Percentiles rank a stretch among this genome's conserved stretches.
phyloP scores from a whole-genome alignment of 169 alveolate genomes.

The Plasmodium vivax region DNA sequence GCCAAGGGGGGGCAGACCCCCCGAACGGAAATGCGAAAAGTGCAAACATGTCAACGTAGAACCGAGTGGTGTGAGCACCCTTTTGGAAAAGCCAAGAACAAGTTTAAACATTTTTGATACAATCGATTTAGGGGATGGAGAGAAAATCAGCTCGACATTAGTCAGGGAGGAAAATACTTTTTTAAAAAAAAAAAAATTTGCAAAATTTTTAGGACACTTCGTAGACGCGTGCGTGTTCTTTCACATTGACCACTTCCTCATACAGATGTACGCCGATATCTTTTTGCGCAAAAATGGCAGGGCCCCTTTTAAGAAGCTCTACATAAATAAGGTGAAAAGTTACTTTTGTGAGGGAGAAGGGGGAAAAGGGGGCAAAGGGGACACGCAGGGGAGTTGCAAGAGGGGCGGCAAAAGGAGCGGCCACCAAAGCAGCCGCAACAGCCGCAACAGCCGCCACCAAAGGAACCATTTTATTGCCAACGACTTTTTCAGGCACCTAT shows the following conservation, averaged over 20 bases:
- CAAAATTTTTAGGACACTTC: slow-evolving; percentile 32
- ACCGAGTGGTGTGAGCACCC: not conserved
- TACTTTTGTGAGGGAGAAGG: slow-evolving; percentile 33
- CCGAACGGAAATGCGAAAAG: not conserved
- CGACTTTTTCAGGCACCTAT: slow-evolving; percentile 65
- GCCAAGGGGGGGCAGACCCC: not conserved
- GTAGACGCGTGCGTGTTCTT: slow-evolving; percentile 64
- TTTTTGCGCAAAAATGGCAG: slow-evolving; percentile 26
- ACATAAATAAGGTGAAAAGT: slow-evolving; percentile 30
- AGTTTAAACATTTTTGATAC: slow-evolving; percentile 57
- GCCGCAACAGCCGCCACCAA: not conserved
- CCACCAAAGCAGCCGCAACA: not conserved
- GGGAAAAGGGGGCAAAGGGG: not conserved
- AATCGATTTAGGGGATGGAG: slow-evolving; percentile 50
- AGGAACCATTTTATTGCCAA: slow-evolving; percentile 12
- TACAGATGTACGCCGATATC: slow-evolving; percentile 28
- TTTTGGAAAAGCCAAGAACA: slow-evolving; percentile 33
- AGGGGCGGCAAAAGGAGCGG: not conserved
- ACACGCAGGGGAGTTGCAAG: not conserved
- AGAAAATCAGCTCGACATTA: slow-evolving; percentile 41
- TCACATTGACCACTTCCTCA: slow-evolving; percentile 45
- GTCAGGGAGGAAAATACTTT: slow-evolving; percentile 25
- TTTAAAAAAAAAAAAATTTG: slow-evolving; percentile 31
- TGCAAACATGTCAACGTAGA: not conserved
- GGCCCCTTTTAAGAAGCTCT: slow-evolving; percentile 18